Conservation (phyloP, 495 filamentous ascomycete genomes). For the Hypomontagnella submonticulosa region DNA sequence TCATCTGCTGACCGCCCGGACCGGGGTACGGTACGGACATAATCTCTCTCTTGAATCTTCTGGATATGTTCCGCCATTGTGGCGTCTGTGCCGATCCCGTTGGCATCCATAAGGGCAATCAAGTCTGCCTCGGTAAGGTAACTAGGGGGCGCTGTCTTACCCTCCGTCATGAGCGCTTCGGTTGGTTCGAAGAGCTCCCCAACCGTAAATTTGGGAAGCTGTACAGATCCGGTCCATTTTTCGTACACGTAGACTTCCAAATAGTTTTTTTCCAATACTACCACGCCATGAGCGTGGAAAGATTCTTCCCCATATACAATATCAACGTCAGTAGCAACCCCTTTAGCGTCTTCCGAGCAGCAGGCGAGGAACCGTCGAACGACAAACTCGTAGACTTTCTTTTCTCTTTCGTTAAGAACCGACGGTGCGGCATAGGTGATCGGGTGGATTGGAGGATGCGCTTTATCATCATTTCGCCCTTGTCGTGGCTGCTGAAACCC, state of each 20-base stretch:
- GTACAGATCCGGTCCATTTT: constrained; percentile 88
- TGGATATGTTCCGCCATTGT: constrained; percentile 99
- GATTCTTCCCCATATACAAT: constrained; percentile 84
- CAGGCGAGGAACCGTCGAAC: constrained; percentile 95
- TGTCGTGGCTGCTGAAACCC: constrained; percentile 83
- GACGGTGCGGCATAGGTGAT: constrained; percentile 76
- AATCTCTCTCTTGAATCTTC: constrained; percentile 90
- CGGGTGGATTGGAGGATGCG: constrained; percentile 96
- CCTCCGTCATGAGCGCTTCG: constrained; percentile 88
- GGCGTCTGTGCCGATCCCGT: constrained; percentile 97
- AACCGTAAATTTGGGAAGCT: constrained; percentile 79
- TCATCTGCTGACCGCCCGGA: constrained; percentile 44
- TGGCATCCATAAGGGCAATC: constrained; percentile 98
- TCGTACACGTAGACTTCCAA: constrained; percentile 97
- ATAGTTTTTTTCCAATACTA: constrained; percentile 91
- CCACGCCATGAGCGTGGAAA: constrained; percentile 82
- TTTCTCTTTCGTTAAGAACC: constrained; percentile 73
- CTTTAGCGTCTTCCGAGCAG: constrained; percentile 93
- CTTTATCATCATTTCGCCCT: constrained; percentile 91
- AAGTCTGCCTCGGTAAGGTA: constrained; percentile 96
- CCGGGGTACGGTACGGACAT: constrained; percentile 75
- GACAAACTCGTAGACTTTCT: constrained; percentile 90
- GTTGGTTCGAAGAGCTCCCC: constrained; percentile 88
- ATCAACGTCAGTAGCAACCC: constrained; percentile 83
- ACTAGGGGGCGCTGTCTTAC: constrained; percentile 82